Percentiles rank a stretch among this genome's conserved stretches.
Evolutionary conservation across 352 stramenopile species (phyloP).

Genomic region (Phytopythium mirpurense): DNA sequence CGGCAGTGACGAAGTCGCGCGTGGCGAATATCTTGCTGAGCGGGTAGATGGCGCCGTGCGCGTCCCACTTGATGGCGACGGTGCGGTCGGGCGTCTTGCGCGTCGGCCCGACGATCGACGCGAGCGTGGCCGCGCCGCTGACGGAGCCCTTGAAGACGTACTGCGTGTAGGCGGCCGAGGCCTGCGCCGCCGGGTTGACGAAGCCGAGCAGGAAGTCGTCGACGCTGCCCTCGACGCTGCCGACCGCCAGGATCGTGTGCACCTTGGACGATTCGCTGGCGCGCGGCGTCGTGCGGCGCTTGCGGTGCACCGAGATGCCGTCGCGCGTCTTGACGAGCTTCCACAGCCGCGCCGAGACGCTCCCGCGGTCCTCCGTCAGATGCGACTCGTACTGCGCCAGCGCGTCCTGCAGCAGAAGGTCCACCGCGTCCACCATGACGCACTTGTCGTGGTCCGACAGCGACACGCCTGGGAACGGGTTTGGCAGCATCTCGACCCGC

Average conservation of each 20-base stretch:
- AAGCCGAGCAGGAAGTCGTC: constrained; percentile 22
- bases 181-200: constrained; percentile 19
- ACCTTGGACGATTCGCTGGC: constrained; percentile 11
- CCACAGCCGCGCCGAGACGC: constrained; percentile 19
- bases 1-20: constrained; percentile 9
- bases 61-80: constrained; percentile 29
- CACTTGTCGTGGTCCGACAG: constrained; percentile 9
- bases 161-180: constrained; percentile 29
- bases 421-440: constrained; percentile 4
- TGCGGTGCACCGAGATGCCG: constrained; percentile 21
- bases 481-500: constrained; percentile 10
- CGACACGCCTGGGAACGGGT: constrained; percentile 24
- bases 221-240: constrained; percentile 13
- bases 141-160: constrained; percentile 20
- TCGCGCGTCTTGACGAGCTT: constrained; percentile 30
- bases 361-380: constrained; percentile 20
- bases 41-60: constrained; percentile 12
- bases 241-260: constrained; percentile 16
- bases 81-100: constrained; percentile 20
- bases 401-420: constrained; percentile 8
- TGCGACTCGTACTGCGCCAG: constrained; percentile 28
- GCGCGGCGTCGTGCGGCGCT: constrained; percentile 12
- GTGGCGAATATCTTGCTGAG: constrained; percentile 11
- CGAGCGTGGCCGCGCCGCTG: constrained; percentile 18
- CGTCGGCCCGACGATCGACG: constrained; percentile 15